phyloP scores from a whole-genome alignment of 208 protist genomes.

The Trichomonas gallinae region DNA sequence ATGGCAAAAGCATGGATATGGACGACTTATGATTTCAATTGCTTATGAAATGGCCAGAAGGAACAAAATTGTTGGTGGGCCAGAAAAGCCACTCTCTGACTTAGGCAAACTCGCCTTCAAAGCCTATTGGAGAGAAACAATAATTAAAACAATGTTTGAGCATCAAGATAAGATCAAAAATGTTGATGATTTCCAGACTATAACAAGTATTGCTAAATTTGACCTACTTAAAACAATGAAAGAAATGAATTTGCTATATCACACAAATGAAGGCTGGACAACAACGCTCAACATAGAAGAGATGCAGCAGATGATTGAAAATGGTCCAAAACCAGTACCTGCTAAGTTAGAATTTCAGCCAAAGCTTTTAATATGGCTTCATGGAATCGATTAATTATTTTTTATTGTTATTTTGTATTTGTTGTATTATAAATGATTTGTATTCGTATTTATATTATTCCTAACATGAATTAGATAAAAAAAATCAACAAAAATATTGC shows the following conservation, averaged over 20 bases:
- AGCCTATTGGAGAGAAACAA: conserved; percentile 51
- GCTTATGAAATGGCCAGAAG: conserved; percentile 87
- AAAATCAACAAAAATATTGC: too few relatives aligned
- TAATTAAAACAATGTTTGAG: conserved; percentile 54
- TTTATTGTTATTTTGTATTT: background rate
- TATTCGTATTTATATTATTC: too few relatives aligned
- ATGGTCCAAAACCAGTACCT: background rate
- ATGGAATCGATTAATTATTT: background rate
- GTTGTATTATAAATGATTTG: background rate
- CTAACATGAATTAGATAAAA: too few relatives aligned
- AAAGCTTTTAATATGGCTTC: background rate
- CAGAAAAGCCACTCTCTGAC: conserved; percentile 96
- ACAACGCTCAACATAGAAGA: background rate
- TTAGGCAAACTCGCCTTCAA: conserved; percentile 57
- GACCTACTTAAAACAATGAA: background rate
- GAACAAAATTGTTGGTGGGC: conserved; percentile 80
- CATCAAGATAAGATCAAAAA: background rate
- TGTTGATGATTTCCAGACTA: background rate
- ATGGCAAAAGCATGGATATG: conserved; percentile 64
- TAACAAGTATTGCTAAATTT: background rate
- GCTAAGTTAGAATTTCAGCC: background rate
- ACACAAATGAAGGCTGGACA: background rate
- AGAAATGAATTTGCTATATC: background rate
- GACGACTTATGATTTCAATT: conserved; percentile 89
- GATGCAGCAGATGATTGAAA: background rate